phyloP scores from a whole-genome alignment of 2,329 filamentous ascomycete species.

The Lachnellula arida region DNA sequence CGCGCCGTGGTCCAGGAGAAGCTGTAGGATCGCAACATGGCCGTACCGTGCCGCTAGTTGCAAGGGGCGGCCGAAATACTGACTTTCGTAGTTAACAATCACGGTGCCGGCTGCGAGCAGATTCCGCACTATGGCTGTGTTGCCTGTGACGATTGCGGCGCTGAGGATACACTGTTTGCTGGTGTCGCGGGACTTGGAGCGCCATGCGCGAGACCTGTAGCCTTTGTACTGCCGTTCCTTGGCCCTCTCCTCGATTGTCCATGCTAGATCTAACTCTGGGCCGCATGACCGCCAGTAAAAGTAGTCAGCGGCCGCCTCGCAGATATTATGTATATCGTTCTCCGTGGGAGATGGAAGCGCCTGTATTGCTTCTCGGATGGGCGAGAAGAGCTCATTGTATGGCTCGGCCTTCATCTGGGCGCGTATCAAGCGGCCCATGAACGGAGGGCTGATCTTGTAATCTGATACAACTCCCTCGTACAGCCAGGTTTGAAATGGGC shows the following conservation, averaged over 20 bases:
- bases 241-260: too few relatives aligned
- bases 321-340: neutral
- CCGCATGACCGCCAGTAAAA: neutral
- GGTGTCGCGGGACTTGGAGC: neutral
- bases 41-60: conserved; percentile 4
- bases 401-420: neutral
- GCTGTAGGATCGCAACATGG: neutral
- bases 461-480: too few relatives aligned
- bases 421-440: neutral
- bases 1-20: neutral
- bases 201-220: neutral
- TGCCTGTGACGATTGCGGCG: neutral
- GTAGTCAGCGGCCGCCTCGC: neutral
- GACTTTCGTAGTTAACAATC: conserved; percentile 33
- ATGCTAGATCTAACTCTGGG: neutral
- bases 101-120: neutral
- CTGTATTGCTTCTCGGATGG: neutral
- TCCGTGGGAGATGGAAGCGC: neutral
- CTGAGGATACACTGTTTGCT: neutral
- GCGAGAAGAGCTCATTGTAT: neutral
- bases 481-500: neutral
- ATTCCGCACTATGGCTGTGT: neutral
- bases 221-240: neutral
- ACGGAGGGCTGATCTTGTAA: neutral
- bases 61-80: neutral